Conservation (phyloP, 169 alveolate genomes). For the Besnoitia besnoiti region DNA sequence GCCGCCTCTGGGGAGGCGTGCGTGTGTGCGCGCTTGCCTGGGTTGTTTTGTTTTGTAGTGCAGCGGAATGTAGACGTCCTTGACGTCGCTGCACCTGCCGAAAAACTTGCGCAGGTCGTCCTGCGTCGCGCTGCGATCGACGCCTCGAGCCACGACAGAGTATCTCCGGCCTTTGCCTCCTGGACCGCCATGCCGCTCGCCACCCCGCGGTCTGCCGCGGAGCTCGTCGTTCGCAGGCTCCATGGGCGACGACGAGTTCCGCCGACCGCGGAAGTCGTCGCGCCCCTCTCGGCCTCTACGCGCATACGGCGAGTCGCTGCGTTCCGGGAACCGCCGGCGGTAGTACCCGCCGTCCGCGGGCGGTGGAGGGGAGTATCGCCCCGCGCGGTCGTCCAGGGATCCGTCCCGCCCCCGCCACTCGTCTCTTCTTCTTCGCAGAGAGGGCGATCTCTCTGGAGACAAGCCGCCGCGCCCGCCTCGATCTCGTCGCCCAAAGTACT, state of each 20-base stretch:
- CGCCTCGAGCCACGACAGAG: slow-evolving; percentile 26
- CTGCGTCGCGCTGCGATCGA: slow-evolving; percentile 6
- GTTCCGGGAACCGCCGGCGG: neutral
- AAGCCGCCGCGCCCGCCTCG: neutral
- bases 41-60: slow-evolving; percentile 40
- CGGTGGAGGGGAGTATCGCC: neutral
- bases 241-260: neutral
- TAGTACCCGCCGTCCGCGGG: neutral
- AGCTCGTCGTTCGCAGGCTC: neutral
- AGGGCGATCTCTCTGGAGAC: neutral
- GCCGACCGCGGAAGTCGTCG: neutral
- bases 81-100: slow-evolving; percentile 17
- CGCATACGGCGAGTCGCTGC: neutral
- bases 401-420: neutral
- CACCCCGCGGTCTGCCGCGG: neutral
- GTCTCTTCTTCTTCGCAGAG: neutral
- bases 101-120: slow-evolving; percentile 13
- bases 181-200: neutral
- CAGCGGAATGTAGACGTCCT: slow-evolving; percentile 36
- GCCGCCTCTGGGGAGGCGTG: neutral
- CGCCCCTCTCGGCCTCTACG: neutral
- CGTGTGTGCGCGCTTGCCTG: neutral
- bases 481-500: neutral
- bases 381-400: neutral
- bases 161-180: neutral